Percentiles rank a stretch among this genome's conserved stretches.
These are phyloP conservation scores for Cinnamomum micranthum DNA, from an alignment of 164 flowering plant genomes.

Conservation along the genomic window DNA sequence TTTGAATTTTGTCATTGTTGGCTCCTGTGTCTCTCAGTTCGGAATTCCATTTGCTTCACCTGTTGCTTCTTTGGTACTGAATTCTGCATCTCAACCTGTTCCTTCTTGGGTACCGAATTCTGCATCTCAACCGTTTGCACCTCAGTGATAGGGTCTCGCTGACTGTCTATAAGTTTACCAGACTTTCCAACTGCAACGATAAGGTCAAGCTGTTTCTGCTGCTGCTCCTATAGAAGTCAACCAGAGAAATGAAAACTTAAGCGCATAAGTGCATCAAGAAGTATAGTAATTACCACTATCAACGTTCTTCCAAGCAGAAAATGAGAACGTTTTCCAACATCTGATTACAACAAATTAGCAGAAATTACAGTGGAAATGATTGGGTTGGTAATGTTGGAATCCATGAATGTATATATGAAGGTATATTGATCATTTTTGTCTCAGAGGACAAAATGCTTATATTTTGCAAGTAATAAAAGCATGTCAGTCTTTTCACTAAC, in stretches of 20 bases:
- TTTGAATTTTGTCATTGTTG: constrained; percentile 6
- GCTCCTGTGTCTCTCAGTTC: constrained; percentile 1
- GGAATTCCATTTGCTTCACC: constrained; percentile 18
- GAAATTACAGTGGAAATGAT: background rate
- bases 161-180: constrained; percentile 45
- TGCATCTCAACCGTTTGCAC: constrained; percentile 5
- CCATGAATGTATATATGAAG: background rate
- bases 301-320: no score
- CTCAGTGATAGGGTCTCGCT: constrained; percentile 23
- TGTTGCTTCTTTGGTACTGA: constrained; percentile 17
- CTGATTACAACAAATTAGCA: background rate
- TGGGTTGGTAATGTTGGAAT: no score
- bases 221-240: constrained; percentile 55
- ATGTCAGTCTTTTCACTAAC: background rate
- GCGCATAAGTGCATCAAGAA: background rate
- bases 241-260: background rate
- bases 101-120: constrained; percentile 15
- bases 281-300: no score
- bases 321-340: background rate
- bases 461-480: background rate
- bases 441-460: background rate
- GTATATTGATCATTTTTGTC: background rate
- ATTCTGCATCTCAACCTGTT: constrained; percentile 13
- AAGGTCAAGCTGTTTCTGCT: constrained; percentile 77
- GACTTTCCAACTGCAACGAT: constrained; percentile 67